Conservation (phyloP, 495 filamentous ascomycete genomes). For the Penicillium diatomitis region DNA sequence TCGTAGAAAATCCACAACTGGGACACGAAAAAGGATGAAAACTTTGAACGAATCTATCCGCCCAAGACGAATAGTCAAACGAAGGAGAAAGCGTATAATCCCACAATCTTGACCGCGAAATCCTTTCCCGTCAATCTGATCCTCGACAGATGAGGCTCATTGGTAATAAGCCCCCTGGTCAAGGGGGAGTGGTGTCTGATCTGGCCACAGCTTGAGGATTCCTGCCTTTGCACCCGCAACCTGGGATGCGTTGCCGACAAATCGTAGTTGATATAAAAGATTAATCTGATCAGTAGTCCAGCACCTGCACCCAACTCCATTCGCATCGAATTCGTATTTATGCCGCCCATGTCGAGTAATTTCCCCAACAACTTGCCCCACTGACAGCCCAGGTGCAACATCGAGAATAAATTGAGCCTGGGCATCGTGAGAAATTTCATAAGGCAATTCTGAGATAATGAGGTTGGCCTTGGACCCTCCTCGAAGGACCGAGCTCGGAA, state of each 20-base stretch:
- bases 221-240: not conserved
- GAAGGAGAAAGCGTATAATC: too few species aligned
- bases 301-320: conserved; percentile 25
- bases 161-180: not conserved
- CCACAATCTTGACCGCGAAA: too few species aligned
- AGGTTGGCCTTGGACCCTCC: not conserved
- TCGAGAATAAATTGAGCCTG: conserved; percentile 10
- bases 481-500: not conserved
- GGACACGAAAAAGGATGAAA: too few species aligned
- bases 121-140: too few species aligned
- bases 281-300: not conserved
- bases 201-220: not conserved
- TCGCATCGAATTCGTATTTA: conserved; percentile 66
- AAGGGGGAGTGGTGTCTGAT: not conserved
- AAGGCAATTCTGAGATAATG: conserved; percentile 3
- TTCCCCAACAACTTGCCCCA: conserved; percentile 14
- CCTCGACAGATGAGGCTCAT: too few species aligned
- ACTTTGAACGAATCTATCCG: too few species aligned
- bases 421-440: not conserved
- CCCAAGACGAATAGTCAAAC: too few species aligned
- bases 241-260: not conserved
- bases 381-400: conserved; percentile 25
- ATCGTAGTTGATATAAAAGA: not conserved
- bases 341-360: conserved; percentile 68
- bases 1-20: too few species aligned